Evolutionary conservation across 2,329 filamentous ascomycete genomes (phyloP).

Genomic region (Dothideomycetes sp.): DNA sequence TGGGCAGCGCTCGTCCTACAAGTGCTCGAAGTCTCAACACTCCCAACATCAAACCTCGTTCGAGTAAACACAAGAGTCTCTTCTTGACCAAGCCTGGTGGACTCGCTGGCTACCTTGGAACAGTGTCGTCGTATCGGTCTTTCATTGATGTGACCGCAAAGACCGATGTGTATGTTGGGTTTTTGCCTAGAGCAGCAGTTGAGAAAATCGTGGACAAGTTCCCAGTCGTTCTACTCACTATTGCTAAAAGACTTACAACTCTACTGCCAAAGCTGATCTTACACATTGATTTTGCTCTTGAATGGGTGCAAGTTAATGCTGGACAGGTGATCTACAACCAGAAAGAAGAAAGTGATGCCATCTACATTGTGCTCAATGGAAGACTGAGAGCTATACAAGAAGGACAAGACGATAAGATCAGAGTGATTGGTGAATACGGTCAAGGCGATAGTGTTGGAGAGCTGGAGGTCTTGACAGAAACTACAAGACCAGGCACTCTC

Average conservation of each 20-base stretch:
- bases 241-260: slow-evolving; percentile 89
- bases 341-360: slow-evolving; percentile 91
- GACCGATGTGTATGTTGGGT: slow-evolving; percentile 96
- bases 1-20: slow-evolving; percentile 1
- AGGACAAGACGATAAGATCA: slow-evolving; percentile 68
- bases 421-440: slow-evolving; percentile 82
- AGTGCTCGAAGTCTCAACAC: slow-evolving; percentile 10
- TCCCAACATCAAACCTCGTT: slow-evolving; percentile 14
- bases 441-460: slow-evolving; percentile 97
- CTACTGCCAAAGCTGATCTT: slow-evolving; percentile 81
- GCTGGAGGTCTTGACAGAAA: slow-evolving; percentile 93
- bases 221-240: slow-evolving; percentile 83
- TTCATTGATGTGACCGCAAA: slow-evolving; percentile 96
- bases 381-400: slow-evolving; percentile 79
- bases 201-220: slow-evolving; percentile 90
- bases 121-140: slow-evolving; percentile 87
- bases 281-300: slow-evolving; percentile 95
- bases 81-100: slow-evolving; percentile 92
- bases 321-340: slow-evolving; percentile 92
- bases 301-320: slow-evolving; percentile 95
- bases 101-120: slow-evolving; percentile 87
- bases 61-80: slow-evolving; percentile 49
- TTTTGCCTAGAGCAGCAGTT: slow-evolving; percentile 73
- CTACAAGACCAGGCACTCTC: slow-evolving; percentile 76
- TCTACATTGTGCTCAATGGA: slow-evolving; percentile 95